A percentile compares a stretch with the other conserved stretches of the same genome.
phyloP scores from a whole-genome alignment of 2,329 filamentous ascomycete genomes.

The Claviceps arundinis region DNA sequence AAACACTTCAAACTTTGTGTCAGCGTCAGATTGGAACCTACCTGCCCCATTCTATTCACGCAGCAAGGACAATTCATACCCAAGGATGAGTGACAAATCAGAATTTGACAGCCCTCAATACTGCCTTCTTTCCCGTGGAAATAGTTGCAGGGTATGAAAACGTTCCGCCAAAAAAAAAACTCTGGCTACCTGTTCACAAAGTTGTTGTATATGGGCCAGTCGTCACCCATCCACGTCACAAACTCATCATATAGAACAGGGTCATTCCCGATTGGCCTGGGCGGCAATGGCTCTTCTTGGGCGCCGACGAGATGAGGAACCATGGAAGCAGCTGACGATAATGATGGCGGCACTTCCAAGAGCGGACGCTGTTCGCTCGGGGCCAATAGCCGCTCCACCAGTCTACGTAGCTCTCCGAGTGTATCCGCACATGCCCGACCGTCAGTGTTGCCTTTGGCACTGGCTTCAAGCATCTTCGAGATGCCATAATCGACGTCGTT shows the following conservation, averaged over 20 bases:
- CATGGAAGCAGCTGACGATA: slow-evolving; percentile 7
- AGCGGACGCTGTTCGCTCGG: slow-evolving; percentile 9
- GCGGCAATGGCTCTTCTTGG: slow-evolving; percentile 12
- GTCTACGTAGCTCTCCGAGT: slow-evolving; percentile 22
- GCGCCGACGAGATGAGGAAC: slow-evolving; percentile 12
- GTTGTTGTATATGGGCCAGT: slow-evolving; percentile 18
- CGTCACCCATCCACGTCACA: slow-evolving; percentile 24
- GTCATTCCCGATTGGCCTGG: slow-evolving; percentile 17
- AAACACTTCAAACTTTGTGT: too few species aligned
- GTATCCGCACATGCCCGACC: slow-evolving; percentile 25
- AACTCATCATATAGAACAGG: slow-evolving; percentile 23
- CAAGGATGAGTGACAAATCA: too few species aligned
- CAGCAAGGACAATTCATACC: too few species aligned
- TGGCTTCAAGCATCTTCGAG: slow-evolving; percentile 27
- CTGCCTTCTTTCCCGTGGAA: too few species aligned
- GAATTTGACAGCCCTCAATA: too few species aligned
- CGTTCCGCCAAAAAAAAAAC: too few species aligned
- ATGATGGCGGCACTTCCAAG: slow-evolving; percentile 9
- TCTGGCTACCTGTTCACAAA: too few species aligned
- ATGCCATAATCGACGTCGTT: slow-evolving; percentile 27
- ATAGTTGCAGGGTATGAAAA: too few species aligned
- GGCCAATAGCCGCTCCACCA: slow-evolving; percentile 22
- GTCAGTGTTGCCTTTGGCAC: slow-evolving; percentile 24
- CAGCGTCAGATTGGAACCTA: too few species aligned
- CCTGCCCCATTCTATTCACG: too few species aligned